Conservation (phyloP, 2,329 filamentous ascomycete genomes). For the Triangularia verruculosa region DNA sequence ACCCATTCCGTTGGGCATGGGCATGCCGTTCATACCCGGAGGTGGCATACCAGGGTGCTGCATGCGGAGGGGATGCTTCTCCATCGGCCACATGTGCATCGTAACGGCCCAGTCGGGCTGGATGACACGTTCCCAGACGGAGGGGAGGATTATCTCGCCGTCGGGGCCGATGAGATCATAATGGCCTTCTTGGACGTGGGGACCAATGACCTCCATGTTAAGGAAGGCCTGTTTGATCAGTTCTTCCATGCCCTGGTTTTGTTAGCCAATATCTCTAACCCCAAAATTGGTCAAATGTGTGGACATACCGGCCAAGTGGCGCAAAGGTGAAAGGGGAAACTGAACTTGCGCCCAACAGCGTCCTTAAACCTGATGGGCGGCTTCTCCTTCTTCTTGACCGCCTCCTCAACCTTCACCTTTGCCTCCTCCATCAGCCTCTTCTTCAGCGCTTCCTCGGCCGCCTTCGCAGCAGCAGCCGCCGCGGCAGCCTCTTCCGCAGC, state of each 20-base stretch:
- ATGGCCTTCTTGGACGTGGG: constrained; percentile 72
- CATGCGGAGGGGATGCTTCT: constrained; percentile 37
- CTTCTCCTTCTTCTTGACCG: constrained; percentile 55
- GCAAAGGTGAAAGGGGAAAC: constrained; percentile 83
- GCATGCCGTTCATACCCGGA: background rate
- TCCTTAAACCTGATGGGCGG: constrained; percentile 87
- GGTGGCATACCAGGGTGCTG: constrained; percentile 5
- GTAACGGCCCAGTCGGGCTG: constrained; percentile 69
- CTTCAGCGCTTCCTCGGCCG: constrained; percentile 55
- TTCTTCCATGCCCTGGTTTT: constrained; percentile 72
- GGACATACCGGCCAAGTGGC: constrained; percentile 77
- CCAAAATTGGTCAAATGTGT: background rate
- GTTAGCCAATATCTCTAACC: background rate
- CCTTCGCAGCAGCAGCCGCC: constrained; percentile 51
- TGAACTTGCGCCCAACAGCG: constrained; percentile 86
- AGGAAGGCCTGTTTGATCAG: constrained; percentile 81
- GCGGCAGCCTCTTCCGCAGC: constrained; percentile 43
- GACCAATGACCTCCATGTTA: constrained; percentile 72
- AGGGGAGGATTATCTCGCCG: constrained; percentile 77
- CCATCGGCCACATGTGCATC: constrained; percentile 60
- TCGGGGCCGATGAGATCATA: constrained; percentile 78
- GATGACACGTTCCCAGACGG: constrained; percentile 77
- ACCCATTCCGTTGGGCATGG: constrained; percentile 9
- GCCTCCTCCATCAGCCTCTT: constrained; percentile 47
- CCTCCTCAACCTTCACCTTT: constrained; percentile 45